A percentile compares a stretch with the other conserved stretches of the same genome.
Conservation (phyloP, 148 eudicot genomes). For the Amaranthus hypochondriacus region DNA sequence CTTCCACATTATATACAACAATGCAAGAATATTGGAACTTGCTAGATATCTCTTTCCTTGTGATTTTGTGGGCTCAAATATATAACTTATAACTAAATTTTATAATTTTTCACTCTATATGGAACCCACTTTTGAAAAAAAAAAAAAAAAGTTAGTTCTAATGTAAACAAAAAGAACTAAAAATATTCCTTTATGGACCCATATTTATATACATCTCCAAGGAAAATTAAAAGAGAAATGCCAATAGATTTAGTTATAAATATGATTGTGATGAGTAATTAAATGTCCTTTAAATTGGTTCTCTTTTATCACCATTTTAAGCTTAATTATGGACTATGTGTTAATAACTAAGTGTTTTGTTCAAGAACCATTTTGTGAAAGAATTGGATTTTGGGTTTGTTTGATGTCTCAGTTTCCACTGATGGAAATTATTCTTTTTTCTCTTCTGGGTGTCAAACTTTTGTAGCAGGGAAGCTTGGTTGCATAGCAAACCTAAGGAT, state of each 20-base stretch:
- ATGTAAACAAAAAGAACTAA: constrained; percentile 9
- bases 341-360: background rate
- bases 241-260: background rate
- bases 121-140: constrained; percentile 11
- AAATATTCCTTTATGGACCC: constrained; percentile 16
- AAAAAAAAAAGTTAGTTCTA: background rate
- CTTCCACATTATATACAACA: constrained; percentile 8
- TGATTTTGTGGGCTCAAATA: constrained; percentile 59
- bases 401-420: constrained; percentile 26
- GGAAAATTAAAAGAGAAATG: background rate
- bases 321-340: background rate
- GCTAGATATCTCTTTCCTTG: constrained; percentile 32
- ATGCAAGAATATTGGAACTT: constrained; percentile 21
- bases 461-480: constrained; percentile 88
- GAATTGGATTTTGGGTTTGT: background rate
- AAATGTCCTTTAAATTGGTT: too few species aligned
- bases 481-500: constrained; percentile 68
- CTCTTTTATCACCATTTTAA: background rate
- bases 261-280: background rate
- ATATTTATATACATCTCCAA: constrained; percentile 5
- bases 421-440: constrained; percentile 30
- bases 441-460: constrained; percentile 17
- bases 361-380: background rate
- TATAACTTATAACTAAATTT: background rate
- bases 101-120: background rate